phyloP scores from a whole-genome alignment of 1,284 basidiomycete genomes.

The Malassezia sp. region DNA sequence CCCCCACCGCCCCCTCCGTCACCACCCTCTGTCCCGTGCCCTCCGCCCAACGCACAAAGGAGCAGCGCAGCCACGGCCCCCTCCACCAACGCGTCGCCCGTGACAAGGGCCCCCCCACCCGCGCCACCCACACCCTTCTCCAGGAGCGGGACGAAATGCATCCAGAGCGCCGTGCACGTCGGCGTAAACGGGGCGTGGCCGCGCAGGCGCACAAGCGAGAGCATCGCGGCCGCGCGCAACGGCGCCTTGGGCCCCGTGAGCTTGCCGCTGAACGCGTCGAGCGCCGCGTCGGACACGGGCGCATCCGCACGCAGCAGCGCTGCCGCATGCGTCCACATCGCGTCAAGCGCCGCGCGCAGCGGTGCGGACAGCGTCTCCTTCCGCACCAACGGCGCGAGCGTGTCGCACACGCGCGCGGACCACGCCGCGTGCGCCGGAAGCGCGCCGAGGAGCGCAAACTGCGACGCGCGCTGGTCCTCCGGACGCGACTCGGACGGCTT shows the following conservation, averaged over 20 bases:
- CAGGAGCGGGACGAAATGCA: constrained; percentile 23
- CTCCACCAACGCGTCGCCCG: too few species aligned
- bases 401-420: constrained; percentile 21
- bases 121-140: background rate
- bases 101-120: background rate
- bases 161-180: background rate
- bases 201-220: background rate
- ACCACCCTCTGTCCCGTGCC: too few species aligned
- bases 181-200: too few species aligned
- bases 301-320: constrained; percentile 6
- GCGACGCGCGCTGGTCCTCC: constrained; percentile 11
- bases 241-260: constrained; percentile 21
- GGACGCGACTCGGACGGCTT: constrained; percentile 6
- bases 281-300: constrained; percentile 12
- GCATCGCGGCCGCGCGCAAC: constrained; percentile 27
- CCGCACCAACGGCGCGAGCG: constrained; percentile 24
- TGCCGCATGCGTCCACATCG: constrained; percentile 17
- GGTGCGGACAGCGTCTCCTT: constrained; percentile 35
- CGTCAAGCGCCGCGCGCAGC: constrained; percentile 24
- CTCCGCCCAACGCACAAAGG: too few species aligned
- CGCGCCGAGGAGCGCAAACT: background rate
- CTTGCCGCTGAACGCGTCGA: constrained; percentile 20
- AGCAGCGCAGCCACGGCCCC: too few species aligned
- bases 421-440: constrained; percentile 2
- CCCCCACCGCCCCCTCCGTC: too few species aligned